Base-by-base conservation (phyloP, 202 grass and related monocot species). In the Eragrostis tef region DNA sequence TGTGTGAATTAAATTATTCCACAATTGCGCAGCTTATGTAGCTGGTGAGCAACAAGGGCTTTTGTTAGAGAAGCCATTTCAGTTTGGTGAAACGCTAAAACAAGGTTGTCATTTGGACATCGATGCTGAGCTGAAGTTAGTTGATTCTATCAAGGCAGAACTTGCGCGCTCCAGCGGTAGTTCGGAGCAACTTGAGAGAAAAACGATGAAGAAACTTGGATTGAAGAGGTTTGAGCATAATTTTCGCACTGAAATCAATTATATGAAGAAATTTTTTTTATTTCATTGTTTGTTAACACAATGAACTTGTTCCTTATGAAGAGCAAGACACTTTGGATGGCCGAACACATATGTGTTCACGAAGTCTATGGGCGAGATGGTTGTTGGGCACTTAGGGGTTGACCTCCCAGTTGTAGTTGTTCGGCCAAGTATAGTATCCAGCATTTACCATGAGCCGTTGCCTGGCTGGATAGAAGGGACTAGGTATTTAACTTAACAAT, bases 361-460 rank as follows among this genome's bases (percentile, higher is more conserved):
- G 50, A 93, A 97, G 70, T 90, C 90, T 19, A 90, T 89, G 88
- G 90, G 88, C 2, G 93, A 97, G 78, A 97, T 97, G 93, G 9
- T 93, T 17, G 70, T 97, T 29, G 90, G 75, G 34, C 41, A 83
- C 20, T 24, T 78, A 26, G 82, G 86, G 21, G 84, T 70, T 61
- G 86, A 91, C 15, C 48, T 91, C 44, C 90, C 93, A 3, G 77
- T 89, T 21, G 84, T 97, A 11, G 89, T 97, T 3, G 47, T 97
- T 11, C 84, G 90, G 1, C 90, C 90, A 9, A 86, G 88, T 31
- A 91, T 97, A 5, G 79, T 97, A 46, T 81, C 86, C 17, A 97
- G 93, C 81, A 87, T 81, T 12, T 68, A 54, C 13, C 70, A 80
- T 17, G 90, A 93, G 3, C 93, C 90, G 6, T 43, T 97, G 21